Percentiles rank a stretch among this genome's conserved stretches.
Conservation (phyloP, 2,329 filamentous ascomycete genomes). For the Xylariomycetidae sp. region DNA sequence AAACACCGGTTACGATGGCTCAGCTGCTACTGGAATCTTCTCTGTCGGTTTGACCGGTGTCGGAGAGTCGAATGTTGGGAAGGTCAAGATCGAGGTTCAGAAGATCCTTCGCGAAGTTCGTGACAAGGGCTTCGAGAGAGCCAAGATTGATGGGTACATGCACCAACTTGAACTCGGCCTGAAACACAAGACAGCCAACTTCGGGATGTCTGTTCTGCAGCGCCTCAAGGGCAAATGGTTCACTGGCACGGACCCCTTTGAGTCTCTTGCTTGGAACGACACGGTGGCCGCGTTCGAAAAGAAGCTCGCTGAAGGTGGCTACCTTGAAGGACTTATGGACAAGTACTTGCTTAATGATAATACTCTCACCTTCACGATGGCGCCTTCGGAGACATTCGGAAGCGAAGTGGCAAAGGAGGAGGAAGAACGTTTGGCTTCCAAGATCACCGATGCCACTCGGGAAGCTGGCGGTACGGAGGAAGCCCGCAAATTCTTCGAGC, state of each 20-base stretch:
- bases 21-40: conserved; percentile 72
- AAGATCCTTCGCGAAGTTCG: conserved; percentile 65
- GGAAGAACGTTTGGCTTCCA: conserved; percentile 62
- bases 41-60: conserved; percentile 91
- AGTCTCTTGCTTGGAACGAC: conserved; percentile 86
- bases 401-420: conserved; percentile 74
- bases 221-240: conserved; percentile 91
- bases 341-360: conserved; percentile 88
- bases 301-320: conserved; percentile 67
- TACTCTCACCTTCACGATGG: conserved; percentile 90
- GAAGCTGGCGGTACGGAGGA: conserved; percentile 65
- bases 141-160: conserved; percentile 88
- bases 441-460: conserved; percentile 64
- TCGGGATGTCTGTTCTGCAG: conserved; percentile 86
- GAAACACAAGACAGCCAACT: conserved; percentile 95
- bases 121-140: conserved; percentile 74
- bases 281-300: conserved; percentile 77
- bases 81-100: conserved; percentile 68
- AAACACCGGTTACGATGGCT: conserved; percentile 85
- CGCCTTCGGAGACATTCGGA: conserved; percentile 69
- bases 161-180: conserved; percentile 90
- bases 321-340: conserved; percentile 77
- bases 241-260: conserved; percentile 87
- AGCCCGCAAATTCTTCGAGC: conserved; percentile 65
- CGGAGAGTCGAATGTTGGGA: conserved; percentile 68